Percentiles rank a stretch among this genome's conserved stretches.
Evolutionary conservation across 2,329 filamentous ascomycete species (phyloP).

Genomic region (Calonectria crousiana): DNA sequence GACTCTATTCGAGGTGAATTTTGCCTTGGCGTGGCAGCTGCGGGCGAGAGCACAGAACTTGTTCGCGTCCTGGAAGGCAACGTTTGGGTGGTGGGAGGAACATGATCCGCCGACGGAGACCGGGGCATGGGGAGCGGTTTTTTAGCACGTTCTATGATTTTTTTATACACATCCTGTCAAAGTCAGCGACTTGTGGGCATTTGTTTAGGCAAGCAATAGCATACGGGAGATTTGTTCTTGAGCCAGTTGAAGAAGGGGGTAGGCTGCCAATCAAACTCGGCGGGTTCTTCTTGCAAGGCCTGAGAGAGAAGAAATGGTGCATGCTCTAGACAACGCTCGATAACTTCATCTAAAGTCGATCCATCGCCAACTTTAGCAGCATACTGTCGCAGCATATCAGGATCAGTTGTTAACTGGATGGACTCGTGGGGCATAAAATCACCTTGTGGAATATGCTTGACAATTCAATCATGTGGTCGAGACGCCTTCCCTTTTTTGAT

Average conservation of each 20-base stretch:
- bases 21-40: slow-evolving; percentile 24
- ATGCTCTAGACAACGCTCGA: slow-evolving; percentile 60
- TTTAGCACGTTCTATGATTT: slow-evolving; percentile 36
- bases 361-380: slow-evolving; percentile 66
- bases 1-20: slow-evolving; percentile 29
- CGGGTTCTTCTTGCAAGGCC: slow-evolving; percentile 55
- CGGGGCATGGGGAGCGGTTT: slow-evolving; percentile 32
- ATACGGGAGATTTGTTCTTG: slow-evolving; percentile 54
- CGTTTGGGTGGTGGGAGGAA: slow-evolving; percentile 9
- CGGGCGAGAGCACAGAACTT: slow-evolving; percentile 28
- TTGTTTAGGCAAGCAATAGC: slow-evolving; percentile 23
- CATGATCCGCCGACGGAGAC: slow-evolving; percentile 34
- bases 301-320: slow-evolving; percentile 66
- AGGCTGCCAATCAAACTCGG: slow-evolving; percentile 54
- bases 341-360: slow-evolving; percentile 62
- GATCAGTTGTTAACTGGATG: slow-evolving; percentile 6
- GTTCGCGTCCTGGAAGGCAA: slow-evolving; percentile 39
- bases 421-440: neutral
- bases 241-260: slow-evolving; percentile 66
- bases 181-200: neutral
- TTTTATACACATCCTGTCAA: slow-evolving; percentile 43
- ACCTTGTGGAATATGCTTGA: slow-evolving; percentile 50
- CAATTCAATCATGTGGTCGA: slow-evolving; percentile 46
- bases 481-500: slow-evolving; percentile 45
- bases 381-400: slow-evolving; percentile 53